These are phyloP conservation scores for Kwoniella botswanensis DNA, from an alignment of 768 basidiomycete species.

Conservation along the genomic window DNA sequence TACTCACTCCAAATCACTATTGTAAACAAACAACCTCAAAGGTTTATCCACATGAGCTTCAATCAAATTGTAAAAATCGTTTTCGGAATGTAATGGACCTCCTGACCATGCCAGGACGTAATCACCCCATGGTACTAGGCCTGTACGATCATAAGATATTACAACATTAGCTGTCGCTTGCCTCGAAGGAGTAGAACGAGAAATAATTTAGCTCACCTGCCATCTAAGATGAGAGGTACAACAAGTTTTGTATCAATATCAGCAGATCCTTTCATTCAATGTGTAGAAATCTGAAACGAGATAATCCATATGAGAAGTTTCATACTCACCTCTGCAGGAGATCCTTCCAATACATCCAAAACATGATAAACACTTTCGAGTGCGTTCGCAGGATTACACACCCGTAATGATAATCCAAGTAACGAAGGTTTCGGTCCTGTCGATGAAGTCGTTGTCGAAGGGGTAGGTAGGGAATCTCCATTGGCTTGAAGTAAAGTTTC, in stretches of 20 bases:
- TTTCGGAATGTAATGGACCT: slow-evolving; percentile 84
- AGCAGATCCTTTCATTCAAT: too few species aligned
- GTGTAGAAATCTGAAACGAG: too few species aligned
- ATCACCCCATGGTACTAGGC: slow-evolving; percentile 86
- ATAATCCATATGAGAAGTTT: background rate
- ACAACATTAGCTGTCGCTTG: too few species aligned
- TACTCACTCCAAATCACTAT: slow-evolving; percentile 90
- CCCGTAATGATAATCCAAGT: slow-evolving; percentile 89
- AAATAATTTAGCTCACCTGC: slow-evolving; percentile 9
- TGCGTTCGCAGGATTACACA: slow-evolving; percentile 87
- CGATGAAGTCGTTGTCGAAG: slow-evolving; percentile 15
- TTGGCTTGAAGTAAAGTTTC: slow-evolving; percentile 57
- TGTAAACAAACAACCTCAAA: slow-evolving; percentile 92
- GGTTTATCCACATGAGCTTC: slow-evolving; percentile 94
- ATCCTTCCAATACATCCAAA: slow-evolving; percentile 92
- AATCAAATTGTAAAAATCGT: slow-evolving; percentile 94
- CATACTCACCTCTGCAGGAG: slow-evolving; percentile 88
- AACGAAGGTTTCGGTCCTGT: slow-evolving; percentile 74
- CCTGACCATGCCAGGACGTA: slow-evolving; percentile 91
- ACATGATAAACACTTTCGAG: slow-evolving; percentile 98
- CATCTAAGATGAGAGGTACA: slow-evolving; percentile 11
- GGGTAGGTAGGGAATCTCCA: slow-evolving; percentile 59
- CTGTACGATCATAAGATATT: slow-evolving; percentile 48
- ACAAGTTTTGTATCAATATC: too few species aligned
- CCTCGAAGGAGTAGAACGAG: too few species aligned